phyloP scores from a whole-genome alignment of 2,329 filamentous ascomycete species.

The Cladosporium sp. region DNA sequence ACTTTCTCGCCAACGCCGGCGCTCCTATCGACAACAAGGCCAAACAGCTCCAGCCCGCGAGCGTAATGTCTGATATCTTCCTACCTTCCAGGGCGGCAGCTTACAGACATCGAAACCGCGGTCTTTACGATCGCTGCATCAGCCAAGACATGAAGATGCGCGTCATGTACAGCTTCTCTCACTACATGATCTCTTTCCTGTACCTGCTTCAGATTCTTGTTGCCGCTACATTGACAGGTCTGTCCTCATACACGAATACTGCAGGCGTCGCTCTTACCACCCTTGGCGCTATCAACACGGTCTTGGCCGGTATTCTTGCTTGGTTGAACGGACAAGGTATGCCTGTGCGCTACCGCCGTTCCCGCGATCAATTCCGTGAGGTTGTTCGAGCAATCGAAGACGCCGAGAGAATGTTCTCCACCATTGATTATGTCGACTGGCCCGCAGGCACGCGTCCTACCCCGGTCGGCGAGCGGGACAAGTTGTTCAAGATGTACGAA shows the following conservation, averaged over 20 bases:
- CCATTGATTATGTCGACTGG: neutral
- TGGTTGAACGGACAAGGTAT: constrained; percentile 15
- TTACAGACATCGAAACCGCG: no score
- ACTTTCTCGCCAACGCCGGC: no score
- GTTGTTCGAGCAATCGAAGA: constrained; percentile 10
- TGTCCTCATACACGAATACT: constrained; percentile 5
- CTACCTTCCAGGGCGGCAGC: no score
- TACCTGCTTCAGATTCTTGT: constrained; percentile 15
- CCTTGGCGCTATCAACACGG: constrained; percentile 14
- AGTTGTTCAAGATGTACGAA: constrained; percentile 9
- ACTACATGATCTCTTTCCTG: constrained; percentile 5
- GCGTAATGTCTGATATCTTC: no score
- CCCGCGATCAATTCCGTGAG: constrained; percentile 11
- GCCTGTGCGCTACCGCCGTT: constrained; percentile 8
- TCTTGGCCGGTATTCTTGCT: constrained; percentile 12
- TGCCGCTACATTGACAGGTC: constrained; percentile 12
- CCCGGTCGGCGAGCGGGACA: neutral
- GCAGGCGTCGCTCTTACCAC: neutral
- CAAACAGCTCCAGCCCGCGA: no score
- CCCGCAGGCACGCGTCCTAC: neutral
- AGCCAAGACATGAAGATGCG: no score
- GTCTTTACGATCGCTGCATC: no score
- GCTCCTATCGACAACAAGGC: no score
- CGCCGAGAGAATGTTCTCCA: constrained; percentile 9
- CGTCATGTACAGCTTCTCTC: constrained; percentile 2